These are phyloP conservation scores for Suillus ampliporus DNA, from an alignment of 768 basidiomycete species.

Conservation along the genomic window DNA sequence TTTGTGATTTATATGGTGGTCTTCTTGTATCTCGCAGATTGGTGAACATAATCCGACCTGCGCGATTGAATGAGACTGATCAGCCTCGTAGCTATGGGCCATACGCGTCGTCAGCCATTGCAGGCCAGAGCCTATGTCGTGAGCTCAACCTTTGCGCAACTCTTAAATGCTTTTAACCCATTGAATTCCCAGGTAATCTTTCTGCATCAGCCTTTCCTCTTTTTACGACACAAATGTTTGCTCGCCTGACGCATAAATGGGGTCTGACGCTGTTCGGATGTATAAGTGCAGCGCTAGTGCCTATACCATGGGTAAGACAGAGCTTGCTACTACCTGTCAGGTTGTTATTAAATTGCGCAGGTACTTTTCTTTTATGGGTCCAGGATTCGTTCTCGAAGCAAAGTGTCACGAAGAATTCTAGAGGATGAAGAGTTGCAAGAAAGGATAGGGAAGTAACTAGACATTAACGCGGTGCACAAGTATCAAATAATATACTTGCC, in stretches of 20 bases:
- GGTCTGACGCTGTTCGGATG: slow-evolving; percentile 56
- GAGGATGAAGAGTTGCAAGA: background rate
- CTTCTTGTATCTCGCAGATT: slow-evolving; percentile 62
- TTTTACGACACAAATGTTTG: slow-evolving; percentile 63
- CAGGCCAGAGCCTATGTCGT: slow-evolving; percentile 62
- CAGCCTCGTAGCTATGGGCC: slow-evolving; percentile 47
- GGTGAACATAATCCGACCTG: slow-evolving; percentile 32
- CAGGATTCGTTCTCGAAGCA: slow-evolving; percentile 23
- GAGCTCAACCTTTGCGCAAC: slow-evolving; percentile 21
- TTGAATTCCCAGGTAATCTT: slow-evolving; percentile 45
- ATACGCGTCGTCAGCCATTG: slow-evolving; percentile 66
- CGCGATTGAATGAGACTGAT: background rate
- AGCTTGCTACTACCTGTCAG: background rate
- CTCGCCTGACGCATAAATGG: slow-evolving; percentile 56
- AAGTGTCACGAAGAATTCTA: slow-evolving; percentile 16
- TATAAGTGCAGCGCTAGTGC: slow-evolving; percentile 52
- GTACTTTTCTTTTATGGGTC: slow-evolving; percentile 27
- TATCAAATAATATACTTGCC: too few species aligned
- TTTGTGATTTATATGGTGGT: slow-evolving; percentile 57
- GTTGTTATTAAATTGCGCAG: background rate
- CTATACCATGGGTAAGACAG: slow-evolving; percentile 54
- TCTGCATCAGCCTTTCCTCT: slow-evolving; percentile 57
- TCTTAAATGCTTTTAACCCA: background rate
- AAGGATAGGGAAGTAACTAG: background rate
- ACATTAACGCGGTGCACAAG: background rate